Percentiles rank a stretch among this genome's conserved stretches.
Conservation (phyloP, 805 yeast genomes). For the Candida oleophila region DNA sequence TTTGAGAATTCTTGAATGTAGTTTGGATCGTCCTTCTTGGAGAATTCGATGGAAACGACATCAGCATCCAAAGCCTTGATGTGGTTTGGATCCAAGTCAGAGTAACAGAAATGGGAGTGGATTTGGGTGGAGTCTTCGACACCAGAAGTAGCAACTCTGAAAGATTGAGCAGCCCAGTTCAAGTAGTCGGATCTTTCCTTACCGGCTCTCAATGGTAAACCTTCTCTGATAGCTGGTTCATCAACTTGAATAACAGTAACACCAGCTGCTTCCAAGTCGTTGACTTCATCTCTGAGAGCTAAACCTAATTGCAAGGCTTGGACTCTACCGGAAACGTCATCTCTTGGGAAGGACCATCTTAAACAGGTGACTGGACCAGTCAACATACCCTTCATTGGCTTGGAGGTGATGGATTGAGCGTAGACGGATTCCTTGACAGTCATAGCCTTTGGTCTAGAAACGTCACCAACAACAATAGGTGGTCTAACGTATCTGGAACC, state of each 20-base stretch:
- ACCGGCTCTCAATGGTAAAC: constrained; percentile 98
- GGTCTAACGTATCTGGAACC: constrained; percentile 99
- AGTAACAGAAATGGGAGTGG: constrained; percentile 99
- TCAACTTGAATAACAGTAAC: constrained; percentile 97
- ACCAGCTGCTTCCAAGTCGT: constrained; percentile 98
- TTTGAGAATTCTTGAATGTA: constrained; percentile 96
- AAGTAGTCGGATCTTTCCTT: constrained; percentile 94
- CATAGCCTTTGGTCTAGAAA: constrained; percentile 98
- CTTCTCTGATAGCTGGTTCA: constrained; percentile 99
- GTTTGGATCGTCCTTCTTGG: constrained; percentile 98
- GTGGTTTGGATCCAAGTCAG: constrained; percentile 98
- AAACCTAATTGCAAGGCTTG: constrained; percentile 97
- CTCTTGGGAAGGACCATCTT: constrained; percentile 99
- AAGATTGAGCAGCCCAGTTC: constrained; percentile 98
- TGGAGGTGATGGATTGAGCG: constrained; percentile 93
- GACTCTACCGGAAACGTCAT: constrained; percentile 86
- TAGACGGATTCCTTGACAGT: constrained; percentile 98
- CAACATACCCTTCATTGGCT: constrained; percentile 99
- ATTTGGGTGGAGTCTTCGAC: constrained; percentile 93
- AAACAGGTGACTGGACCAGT: constrained; percentile 99
- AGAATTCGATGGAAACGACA: constrained; percentile 98
- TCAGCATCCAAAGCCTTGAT: constrained; percentile 99
- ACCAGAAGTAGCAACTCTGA: constrained; percentile 99
- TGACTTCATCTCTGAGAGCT: constrained; percentile 98
- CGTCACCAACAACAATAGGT: constrained; percentile 98